Conservation (phyloP, 2,329 filamentous ascomycete species). For the Penicillium thymicola region DNA sequence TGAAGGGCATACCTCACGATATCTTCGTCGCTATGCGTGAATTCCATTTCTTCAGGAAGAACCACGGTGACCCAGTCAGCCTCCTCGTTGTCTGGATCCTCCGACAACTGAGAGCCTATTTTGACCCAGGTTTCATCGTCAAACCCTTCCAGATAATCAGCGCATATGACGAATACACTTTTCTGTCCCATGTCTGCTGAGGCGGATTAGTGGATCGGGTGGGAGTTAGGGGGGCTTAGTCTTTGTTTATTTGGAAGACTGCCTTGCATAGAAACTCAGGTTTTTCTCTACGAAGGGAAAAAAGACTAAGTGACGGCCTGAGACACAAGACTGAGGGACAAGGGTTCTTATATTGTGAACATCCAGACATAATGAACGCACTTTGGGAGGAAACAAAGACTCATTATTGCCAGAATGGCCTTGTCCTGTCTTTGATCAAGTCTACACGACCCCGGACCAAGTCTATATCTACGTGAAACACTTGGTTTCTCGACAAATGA, state of each 20-base stretch:
- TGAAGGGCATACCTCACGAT: neutral
- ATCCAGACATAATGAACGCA: neutral
- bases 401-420: neutral
- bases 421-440: neutral
- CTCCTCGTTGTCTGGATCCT: neutral
- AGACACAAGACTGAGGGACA: too few relatives aligned
- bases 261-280: neutral
- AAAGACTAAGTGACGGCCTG: neutral
- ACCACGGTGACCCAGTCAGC: neutral
- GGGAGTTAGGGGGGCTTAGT: neutral
- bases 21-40: neutral
- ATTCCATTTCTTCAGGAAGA: neutral
- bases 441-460: neutral
- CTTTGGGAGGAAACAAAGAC: neutral
- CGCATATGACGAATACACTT: neutral
- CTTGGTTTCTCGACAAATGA: neutral
- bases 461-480: neutral
- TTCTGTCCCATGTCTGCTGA: neutral
- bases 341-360: neutral
- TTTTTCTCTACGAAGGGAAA: neutral
- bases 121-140: neutral
- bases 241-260: neutral
- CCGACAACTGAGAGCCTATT: neutral
- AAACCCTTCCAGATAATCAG: neutral
- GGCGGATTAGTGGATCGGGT: neutral